These are phyloP conservation scores for Gossypioides kirkii DNA, from an alignment of 345 rosid species.

Conservation along the genomic window DNA sequence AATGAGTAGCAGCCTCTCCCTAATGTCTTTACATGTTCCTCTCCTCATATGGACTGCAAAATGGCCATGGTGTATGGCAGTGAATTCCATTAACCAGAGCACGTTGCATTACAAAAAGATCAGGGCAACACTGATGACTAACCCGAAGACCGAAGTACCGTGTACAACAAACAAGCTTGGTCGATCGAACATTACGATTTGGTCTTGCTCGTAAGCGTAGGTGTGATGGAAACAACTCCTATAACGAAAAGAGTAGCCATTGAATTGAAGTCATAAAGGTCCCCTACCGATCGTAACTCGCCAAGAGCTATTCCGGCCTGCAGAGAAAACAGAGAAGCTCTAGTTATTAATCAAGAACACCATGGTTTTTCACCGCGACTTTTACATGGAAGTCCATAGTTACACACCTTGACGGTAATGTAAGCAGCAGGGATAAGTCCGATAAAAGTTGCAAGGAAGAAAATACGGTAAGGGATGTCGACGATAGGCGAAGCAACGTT, in stretches of 20 bases:
- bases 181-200: conserved; percentile 21
- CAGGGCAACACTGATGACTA: neutral
- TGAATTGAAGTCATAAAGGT: conserved; percentile 82
- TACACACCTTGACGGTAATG: conserved; percentile 76
- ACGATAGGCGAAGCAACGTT: conserved; percentile 93
- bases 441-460: conserved; percentile 76
- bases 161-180: conserved; percentile 18
- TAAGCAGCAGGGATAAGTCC: conserved; percentile 91
- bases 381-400: neutral
- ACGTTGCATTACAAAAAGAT: conserved; percentile 9
- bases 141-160: conserved; percentile 1
- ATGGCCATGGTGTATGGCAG: no score
- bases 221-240: conserved; percentile 69
- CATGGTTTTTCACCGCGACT: neutral
- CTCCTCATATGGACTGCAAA: neutral
- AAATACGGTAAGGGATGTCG: conserved; percentile 80
- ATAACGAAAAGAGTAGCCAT: conserved; percentile 73
- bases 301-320: conserved; percentile 94
- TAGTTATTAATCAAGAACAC: neutral
- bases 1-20: neutral
- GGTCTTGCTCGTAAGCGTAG: conserved; percentile 60
- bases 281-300: conserved; percentile 68
- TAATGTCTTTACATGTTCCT: neutral
- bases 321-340: conserved; percentile 12
- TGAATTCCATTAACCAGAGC: conserved; percentile 5